Evolutionary conservation across 768 basidiomycete species (phyloP), one percentile per base, ranked within the genome.

Genomic region (Psilocybe tampanensis): DNA sequence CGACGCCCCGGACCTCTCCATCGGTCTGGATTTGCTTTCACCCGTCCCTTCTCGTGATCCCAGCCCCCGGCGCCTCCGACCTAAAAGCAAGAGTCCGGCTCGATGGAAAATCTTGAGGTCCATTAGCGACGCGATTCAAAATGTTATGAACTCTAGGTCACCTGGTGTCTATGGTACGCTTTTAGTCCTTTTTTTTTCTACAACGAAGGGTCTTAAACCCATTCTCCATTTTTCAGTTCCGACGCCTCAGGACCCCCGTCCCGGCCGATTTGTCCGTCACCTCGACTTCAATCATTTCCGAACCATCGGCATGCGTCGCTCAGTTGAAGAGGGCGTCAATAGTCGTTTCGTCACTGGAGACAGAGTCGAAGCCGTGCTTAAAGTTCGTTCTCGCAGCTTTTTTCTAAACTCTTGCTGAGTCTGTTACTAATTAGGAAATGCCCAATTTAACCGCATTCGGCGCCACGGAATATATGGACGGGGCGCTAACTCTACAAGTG

Each of bases 401-500:
- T 44, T 48, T 24, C 47, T 34, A 34, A 39, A 41, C 32, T 23
- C 19, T 43, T 33, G 36, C 36, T 39, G 43, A 43, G 17, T 44
- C 34, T 49, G 56, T 24, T 44, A 34, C 32, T 44, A 33, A 29
- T 19, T 66, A 95, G 93, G 94, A 96, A 81, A 86, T 89, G 74
- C 92, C 94, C 0, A 94, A 94, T 61, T 76, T 98, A 11, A 79
- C 79, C 17, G 81, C 86, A 8, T 94, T 99, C 61, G 95, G 95
- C n/a, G 95, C 94, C 5, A 98, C 96, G 2, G 96, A 99, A 70
- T 99, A 98, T 69, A 98, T 99, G 92, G 96, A 99, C 63, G 89
- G 92, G 3, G 89, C 96, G 0, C 78, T 99, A 41, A 92, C 89
- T 12, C 76, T 91, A 15, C 79, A 88, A 0, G 95, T 98, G 17